Base-by-base conservation (phyloP, 169 alveolate genomes). In the Eimeria falciformis region DNA sequence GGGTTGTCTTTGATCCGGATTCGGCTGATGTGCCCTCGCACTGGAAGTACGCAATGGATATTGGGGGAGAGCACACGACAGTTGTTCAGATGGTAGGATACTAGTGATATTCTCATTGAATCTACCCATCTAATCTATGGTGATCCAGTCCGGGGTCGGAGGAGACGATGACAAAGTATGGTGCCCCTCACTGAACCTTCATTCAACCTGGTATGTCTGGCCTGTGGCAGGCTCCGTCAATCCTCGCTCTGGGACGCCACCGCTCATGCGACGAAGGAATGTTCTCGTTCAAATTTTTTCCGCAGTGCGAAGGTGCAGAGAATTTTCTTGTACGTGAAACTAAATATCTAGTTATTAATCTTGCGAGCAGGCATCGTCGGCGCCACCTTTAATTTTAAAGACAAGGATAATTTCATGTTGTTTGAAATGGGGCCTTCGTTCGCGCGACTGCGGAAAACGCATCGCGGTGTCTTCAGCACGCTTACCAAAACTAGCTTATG, bases 1-100 rank as follows among this genome's bases (percentile, higher is more conserved):
- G 92, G 92, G 17, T 18, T 2, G 83, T 25, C 3, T 11, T 43
- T 21, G 92, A 85, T 1, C 56, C 84, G 9, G 73, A 66, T 11
- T 3, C 82, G 14, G 55, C 47, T 3, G 73, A 23, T 3, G 68
- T 56, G 1, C 69, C 85, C 33, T 65, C 92, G 29, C 83, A 85
- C 40, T 96, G 98, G 98, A 91, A 68, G 79, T 94, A 88, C 78
- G 95, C 93, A 12, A 91, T 93, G 75, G 94, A 96, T 78, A 85
- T 96, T n/a, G 97, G 95, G 29, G 97, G 97, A 66, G 97, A 96
- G 92, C 90, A 83, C n/a, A 94, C 83, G 47, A 97, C 95, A 11
- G 91, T 96, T n/a, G 96, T 96, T 21, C 96, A 96, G 83, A 83
- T 91, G 65, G 95, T 75, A 82, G 92, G 91, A 71, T 29, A 79